Percentiles rank a stretch among this genome's conserved stretches.
Conservation (phyloP, 768 basidiomycete species). For the Mycena kentingensis region DNA sequence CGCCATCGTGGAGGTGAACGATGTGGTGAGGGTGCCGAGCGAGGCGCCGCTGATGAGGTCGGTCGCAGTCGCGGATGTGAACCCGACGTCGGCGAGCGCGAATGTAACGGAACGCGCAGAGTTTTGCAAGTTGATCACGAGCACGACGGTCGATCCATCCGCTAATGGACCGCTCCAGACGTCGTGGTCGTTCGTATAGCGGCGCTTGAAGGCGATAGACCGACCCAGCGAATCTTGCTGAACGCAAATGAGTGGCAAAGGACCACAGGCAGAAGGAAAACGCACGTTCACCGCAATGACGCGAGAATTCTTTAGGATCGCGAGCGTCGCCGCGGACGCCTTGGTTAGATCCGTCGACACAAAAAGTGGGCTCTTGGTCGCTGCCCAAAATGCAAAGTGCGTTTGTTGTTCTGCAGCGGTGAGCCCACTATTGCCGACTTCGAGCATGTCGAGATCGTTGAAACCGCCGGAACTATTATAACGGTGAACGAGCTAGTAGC, state of each 20-base stretch:
- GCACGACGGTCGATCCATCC: slow-evolving; percentile 49
- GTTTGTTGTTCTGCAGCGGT: slow-evolving; percentile 45
- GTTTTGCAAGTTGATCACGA: slow-evolving; percentile 49
- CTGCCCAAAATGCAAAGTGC: slow-evolving; percentile 57
- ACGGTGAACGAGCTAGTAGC: no score
- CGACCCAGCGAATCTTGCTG: slow-evolving; percentile 50
- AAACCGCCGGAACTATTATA: neutral
- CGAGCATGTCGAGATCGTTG: slow-evolving; percentile 53
- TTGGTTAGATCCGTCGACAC: slow-evolving; percentile 46
- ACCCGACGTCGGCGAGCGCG: slow-evolving; percentile 44
- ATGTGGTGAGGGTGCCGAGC: slow-evolving; percentile 37
- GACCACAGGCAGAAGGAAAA: neutral
- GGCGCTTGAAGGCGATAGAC: slow-evolving; percentile 47
- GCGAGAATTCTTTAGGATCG: slow-evolving; percentile 42
- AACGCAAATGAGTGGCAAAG: neutral
- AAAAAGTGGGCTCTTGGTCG: slow-evolving; percentile 50
- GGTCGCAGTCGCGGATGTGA: slow-evolving; percentile 40
- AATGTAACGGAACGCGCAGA: slow-evolving; percentile 42
- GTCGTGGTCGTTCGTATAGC: slow-evolving; percentile 52
- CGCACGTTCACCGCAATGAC: slow-evolving; percentile 48
- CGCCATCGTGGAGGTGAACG: slow-evolving; percentile 41
- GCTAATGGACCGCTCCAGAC: slow-evolving; percentile 51
- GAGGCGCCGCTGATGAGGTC: slow-evolving; percentile 43
- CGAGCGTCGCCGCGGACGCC: slow-evolving; percentile 34
- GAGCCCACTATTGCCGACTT: slow-evolving; percentile 51